Percentiles rank a stretch among this genome's conserved stretches.
Evolutionary conservation across 176 grass and related monocot genomes (phyloP).

Genomic region (Tillandsia fasciculata): DNA sequence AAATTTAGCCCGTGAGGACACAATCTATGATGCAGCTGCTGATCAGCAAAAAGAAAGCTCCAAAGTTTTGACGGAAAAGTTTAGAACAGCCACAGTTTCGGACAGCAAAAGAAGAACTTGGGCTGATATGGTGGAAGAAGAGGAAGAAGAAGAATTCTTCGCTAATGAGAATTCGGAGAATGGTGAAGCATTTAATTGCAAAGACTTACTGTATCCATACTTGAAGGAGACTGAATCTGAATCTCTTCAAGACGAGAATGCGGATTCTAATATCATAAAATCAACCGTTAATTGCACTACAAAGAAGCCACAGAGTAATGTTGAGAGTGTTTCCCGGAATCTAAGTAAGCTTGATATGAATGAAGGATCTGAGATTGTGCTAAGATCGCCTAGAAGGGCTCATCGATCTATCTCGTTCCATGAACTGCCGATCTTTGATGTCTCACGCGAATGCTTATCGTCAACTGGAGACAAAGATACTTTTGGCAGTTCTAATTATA

Average conservation of each 20-base stretch:
- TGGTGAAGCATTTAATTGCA: background rate
- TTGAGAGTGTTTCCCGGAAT: slow-evolving; percentile 16
- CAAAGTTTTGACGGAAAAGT: slow-evolving; percentile 20
- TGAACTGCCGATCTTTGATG: slow-evolving; percentile 20
- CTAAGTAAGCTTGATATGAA: slow-evolving; percentile 14
- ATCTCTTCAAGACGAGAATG: slow-evolving; percentile 18
- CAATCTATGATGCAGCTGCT: background rate
- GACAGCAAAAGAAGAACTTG: slow-evolving; percentile 21
- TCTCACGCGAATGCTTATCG: background rate
- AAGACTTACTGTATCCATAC: slow-evolving; percentile 2
- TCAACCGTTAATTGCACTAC: slow-evolving; percentile 31
- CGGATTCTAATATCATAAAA: slow-evolving; percentile 27
- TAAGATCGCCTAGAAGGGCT: slow-evolving; percentile 29
- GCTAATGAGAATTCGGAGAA: background rate
- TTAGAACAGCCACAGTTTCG: slow-evolving; percentile 16
- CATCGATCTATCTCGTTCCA: slow-evolving; percentile 33
- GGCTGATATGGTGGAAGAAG: slow-evolving; percentile 15
- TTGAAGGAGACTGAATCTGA: slow-evolving; percentile 11
- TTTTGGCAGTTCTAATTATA: slow-evolving; percentile 11
- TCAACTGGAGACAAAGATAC: slow-evolving; percentile 10
- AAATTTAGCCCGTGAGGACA: background rate
- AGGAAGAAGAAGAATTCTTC: slow-evolving; percentile 10
- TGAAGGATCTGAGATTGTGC: slow-evolving; percentile 17
- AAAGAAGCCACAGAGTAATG: slow-evolving; percentile 25
- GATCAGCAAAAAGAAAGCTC: slow-evolving; percentile 12